Evolutionary conservation across 345 rosid genomes (phyloP).

Genomic region (Eucalyptus polybractea): DNA sequence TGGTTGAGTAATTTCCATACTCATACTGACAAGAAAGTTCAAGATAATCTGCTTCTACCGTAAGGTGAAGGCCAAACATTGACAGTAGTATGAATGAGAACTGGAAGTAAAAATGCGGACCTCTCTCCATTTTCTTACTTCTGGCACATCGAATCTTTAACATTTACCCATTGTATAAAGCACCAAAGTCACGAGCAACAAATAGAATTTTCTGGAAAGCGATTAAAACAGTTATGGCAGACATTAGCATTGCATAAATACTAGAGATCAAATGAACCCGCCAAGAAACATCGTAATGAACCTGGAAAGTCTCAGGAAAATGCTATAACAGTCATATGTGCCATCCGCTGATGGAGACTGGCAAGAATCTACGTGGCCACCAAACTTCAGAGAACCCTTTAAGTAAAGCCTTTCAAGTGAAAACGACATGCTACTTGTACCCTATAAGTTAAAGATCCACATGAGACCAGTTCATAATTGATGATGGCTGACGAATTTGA

Average conservation of each 20-base stretch:
- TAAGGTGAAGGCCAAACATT: not conserved
- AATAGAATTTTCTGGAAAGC: not conserved
- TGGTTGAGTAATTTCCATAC: not conserved
- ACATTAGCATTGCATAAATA: not conserved
- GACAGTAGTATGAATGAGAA: not conserved
- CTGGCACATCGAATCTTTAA: not conserved
- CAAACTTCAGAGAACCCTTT: not conserved
- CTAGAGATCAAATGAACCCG: not conserved
- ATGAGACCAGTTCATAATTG: not conserved
- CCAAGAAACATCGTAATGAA: not conserved
- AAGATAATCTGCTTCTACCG: not conserved
- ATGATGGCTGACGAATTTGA: not conserved
- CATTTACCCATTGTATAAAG: not conserved
- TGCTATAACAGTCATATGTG: not conserved
- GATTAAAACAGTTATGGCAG: not conserved
- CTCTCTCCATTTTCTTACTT: not conserved
- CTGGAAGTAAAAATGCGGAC: not conserved
- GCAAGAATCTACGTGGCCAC: not conserved
- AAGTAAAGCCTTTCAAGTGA: not conserved
- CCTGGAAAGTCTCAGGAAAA: not conserved
- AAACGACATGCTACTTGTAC: not conserved
- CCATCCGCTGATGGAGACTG: not conserved
- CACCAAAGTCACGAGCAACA: not conserved
- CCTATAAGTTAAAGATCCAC: not conserved
- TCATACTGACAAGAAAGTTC: not conserved